Evolutionary conservation across 2,329 filamentous ascomycete species (phyloP), one percentile per base, ranked within the genome.

Genomic region (Trichoderma sp.): DNA sequence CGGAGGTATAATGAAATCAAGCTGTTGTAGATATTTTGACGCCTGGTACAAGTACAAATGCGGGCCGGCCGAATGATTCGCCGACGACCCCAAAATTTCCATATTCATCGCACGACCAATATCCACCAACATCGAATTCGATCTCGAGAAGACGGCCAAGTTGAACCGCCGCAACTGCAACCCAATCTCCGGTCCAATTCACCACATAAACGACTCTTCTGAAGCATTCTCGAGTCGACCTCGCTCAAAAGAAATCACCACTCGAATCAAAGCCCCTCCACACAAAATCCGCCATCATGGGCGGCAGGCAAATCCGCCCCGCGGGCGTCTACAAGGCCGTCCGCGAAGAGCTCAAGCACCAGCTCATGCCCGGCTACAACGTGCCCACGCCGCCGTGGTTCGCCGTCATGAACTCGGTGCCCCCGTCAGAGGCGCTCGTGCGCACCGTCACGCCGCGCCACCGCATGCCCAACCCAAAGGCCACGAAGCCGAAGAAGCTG

Each of bases 401-500:
- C 73, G 79, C 83, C 11, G 84, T 86, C 34, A 79, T 90, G 75
- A 82, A 84, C 75, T 79, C 81, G 14, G 85, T 89, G 47, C 89
- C 89, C 43, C 90, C 90, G 4, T 80, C 87, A 75, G 88, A 91
- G 79, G 85, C 86, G 53, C 79, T 89, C 73, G 86, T 86, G 30
- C 86, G 90, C 70, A 84, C 85, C 6, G 80, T 87, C 70, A 84
- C 88, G 3, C 79, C 83, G 18, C 83, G 85, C 70, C 87, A 88
- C 77, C 80, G 79, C 62, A 68, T 76, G 30, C 75, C 76, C 4
- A 79, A 82, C 72, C 79, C 80, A n/a, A 89, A 86, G 77, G 72
- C 76, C 34, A 82, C 83, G 66, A 85, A 86, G 80, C 86, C 92
- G 34, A 94, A 90, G 82, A 89, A 90, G 76, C 84, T 97, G 77